Evolutionary conservation across 176 grass and related monocot genomes (phyloP).

Genomic region (Bromus sterilis): DNA sequence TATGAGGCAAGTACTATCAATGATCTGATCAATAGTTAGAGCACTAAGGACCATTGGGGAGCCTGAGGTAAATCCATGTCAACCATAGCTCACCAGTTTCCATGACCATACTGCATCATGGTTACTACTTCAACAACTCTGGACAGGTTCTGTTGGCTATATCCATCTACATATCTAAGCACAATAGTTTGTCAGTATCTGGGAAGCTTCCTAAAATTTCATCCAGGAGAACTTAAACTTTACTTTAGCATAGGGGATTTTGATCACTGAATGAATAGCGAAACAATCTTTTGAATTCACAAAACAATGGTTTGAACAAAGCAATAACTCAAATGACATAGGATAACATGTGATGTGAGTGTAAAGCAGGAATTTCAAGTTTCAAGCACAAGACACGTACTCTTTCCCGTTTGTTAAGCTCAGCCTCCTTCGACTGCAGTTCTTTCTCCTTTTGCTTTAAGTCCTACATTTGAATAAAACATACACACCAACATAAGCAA

Average conservation of each 20-base stretch:
- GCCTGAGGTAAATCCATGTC: neutral
- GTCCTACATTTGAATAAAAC: constrained; percentile 35
- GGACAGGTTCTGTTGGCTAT: neutral
- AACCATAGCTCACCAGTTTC: neutral
- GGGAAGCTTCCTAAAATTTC: neutral
- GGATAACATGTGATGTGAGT: neutral
- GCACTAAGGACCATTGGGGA: neutral
- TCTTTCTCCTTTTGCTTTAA: constrained; percentile 75
- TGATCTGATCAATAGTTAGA: neutral
- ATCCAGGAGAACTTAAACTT: neutral
- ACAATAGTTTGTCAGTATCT: neutral
- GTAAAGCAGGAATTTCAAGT: neutral
- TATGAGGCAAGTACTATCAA: neutral
- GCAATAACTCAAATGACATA: neutral
- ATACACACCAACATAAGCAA: constrained; percentile 1
- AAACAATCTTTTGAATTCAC: neutral
- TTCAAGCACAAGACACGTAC: constrained; percentile 30
- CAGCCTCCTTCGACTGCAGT: constrained; percentile 76
- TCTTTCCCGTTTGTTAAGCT: constrained; percentile 88
- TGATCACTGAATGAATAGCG: neutral
- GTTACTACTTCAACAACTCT: neutral
- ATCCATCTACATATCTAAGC: neutral
- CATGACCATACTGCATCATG: neutral
- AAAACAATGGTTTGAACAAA: constrained; percentile 1
- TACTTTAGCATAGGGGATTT: neutral